These are phyloP conservation scores for Talaromyces albobiverticillius DNA, from an alignment of 2,329 filamentous ascomycete genomes.

Conservation along the genomic window DNA sequence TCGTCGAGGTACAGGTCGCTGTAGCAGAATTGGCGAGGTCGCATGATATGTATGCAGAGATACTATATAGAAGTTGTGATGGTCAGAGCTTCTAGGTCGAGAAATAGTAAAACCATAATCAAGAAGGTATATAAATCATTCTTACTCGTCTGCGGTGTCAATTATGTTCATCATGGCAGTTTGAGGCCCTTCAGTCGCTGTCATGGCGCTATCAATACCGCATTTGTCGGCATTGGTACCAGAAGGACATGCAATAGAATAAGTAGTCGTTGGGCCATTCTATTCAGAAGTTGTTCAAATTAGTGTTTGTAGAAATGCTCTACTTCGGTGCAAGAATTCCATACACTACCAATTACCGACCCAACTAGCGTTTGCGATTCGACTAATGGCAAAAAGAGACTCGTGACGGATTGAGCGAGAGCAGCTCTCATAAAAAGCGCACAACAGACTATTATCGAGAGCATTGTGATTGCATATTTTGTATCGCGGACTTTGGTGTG, in stretches of 20 bases:
- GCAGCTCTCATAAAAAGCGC: not conserved
- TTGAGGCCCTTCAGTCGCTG: conserved; percentile 3
- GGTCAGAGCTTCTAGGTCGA: too few species aligned
- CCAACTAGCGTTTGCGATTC: conserved; percentile 2
- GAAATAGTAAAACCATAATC: too few species aligned
- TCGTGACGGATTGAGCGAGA: conserved; percentile 3
- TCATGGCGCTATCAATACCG: not conserved
- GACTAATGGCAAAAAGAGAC: conserved; percentile 1
- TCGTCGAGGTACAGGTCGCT: conserved; percentile 2
- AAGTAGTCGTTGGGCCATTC: conserved; percentile 1
- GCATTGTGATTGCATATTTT: not conserved
- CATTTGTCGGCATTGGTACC: not conserved
- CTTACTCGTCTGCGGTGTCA: not conserved
- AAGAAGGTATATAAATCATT: too few species aligned
- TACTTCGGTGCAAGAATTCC: too few species aligned
- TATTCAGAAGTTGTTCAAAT: not conserved
- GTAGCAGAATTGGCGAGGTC: not conserved
- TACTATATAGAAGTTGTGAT: not conserved
- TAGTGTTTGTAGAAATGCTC: not conserved
- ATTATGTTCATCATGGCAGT: not conserved
- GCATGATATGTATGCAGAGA: conserved; percentile 3
- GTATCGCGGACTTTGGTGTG: too few species aligned
- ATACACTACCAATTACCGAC: conserved; percentile 4
- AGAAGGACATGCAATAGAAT: conserved; percentile 3
- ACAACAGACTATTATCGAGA: not conserved